Base-by-base conservation (phyloP, 148 eudicot genomes). In the Nepenthes mirabilis region DNA sequence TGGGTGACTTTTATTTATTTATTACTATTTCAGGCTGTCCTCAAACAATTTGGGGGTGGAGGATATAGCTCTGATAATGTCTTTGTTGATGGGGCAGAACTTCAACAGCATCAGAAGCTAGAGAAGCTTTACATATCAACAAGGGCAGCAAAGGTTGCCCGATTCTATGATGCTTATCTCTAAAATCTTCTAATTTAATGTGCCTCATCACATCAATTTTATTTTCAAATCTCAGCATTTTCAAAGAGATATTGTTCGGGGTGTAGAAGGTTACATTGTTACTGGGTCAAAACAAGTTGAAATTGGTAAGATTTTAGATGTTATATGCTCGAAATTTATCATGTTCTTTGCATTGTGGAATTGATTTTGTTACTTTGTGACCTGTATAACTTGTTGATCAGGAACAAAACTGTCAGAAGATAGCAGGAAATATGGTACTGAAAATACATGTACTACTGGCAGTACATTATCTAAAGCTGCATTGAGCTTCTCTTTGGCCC, bases 211-310 rank as follows among this genome's bases (percentile, higher is more conserved):
- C 45, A 40, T 40, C 45, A 40, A 40, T 40, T 3, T 40, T 57
- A 23, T 57, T 57, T 64, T 52, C 50, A 2, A 34, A 52, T 65
- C 69, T 65, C 88, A 91, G 98, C 96, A 91, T 83, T 91, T 82
- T 72, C 98, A 88, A 88, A 85, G 94, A 72, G 98, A 91, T 57
- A 82, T 88, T 70, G 98, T 91, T 47, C 98, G 98, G 66, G 98
- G 98, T 37, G 94, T 91, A 53, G 98, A 91, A 78, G 96, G 98
- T 40, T 91, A 82, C 72, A 91, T 91, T 68, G 98, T 91, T 47
- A 86, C 88, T 37, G 98, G 98, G 58, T 88, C 98, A 54, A 91
- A 88, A 70, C 98, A 91, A 83, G 94, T 91, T 70, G 98, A 91
- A 64, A 88, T 91, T 64, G 98, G 98, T 88, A 54, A 52, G 47